These are phyloP conservation scores for Eremothecium cymbalariae DNA, from an alignment of 1,139 yeast species.

Conservation along the genomic window DNA sequence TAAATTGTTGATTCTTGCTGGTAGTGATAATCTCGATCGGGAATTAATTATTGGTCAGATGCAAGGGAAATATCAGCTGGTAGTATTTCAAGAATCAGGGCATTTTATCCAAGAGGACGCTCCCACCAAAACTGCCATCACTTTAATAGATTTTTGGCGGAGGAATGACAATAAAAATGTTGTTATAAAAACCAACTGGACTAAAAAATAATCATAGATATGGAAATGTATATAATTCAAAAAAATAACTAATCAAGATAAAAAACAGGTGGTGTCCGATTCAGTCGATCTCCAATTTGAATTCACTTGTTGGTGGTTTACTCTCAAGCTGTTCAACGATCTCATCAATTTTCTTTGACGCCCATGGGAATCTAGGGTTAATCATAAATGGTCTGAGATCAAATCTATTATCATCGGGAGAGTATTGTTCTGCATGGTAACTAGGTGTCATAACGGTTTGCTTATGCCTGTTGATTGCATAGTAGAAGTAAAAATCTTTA, in stretches of 20 bases:
- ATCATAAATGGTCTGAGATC: constrained; percentile 91
- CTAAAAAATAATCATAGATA: constrained; percentile 11
- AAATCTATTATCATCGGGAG: constrained; percentile 95
- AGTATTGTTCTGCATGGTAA: constrained; percentile 94
- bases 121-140: constrained; percentile 57
- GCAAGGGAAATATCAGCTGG: constrained; percentile 91
- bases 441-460: constrained; percentile 95
- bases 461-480: constrained; percentile 92
- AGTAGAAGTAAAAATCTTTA: constrained; percentile 82
- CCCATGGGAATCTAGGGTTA: constrained; percentile 86
- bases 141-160: constrained; percentile 48
- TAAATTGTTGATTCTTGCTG: constrained; percentile 73
- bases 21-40: constrained; percentile 82
- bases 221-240: constrained; percentile 3
- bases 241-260: constrained; percentile 8
- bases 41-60: constrained; percentile 86
- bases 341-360: constrained; percentile 77
- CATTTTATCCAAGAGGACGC: constrained; percentile 91
- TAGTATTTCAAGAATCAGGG: constrained; percentile 75
- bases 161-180: constrained; percentile 38
- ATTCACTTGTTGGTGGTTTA: constrained; percentile 9
- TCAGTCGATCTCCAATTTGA: too few relatives aligned
- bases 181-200: constrained; percentile 36
- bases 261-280: constrained; percentile 1
- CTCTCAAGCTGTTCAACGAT: constrained; percentile 49